Evolutionary conservation across 2,329 filamentous ascomycete genomes (phyloP).

Genomic region (Elsinoe necatrix): DNA sequence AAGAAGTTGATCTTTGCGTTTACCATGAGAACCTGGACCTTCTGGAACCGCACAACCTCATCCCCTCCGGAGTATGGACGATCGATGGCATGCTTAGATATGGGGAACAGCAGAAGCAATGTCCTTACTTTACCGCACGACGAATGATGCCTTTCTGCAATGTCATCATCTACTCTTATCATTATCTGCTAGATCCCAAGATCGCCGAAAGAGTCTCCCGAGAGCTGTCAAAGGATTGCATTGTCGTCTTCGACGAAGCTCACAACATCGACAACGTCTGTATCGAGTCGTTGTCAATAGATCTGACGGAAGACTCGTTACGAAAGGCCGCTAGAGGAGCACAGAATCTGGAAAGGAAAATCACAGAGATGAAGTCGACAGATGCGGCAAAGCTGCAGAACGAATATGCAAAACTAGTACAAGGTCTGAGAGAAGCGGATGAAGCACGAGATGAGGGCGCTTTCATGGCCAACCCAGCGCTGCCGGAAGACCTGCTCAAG

Average conservation of each 20-base stretch:
- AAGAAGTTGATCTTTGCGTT: constrained; percentile 86
- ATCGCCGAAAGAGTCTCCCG: constrained; percentile 93
- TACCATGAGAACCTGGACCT: constrained; percentile 98
- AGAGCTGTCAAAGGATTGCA: constrained; percentile 95
- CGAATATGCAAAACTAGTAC: constrained; percentile 91
- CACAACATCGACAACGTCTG: constrained; percentile 99
- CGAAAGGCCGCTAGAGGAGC: constrained; percentile 85
- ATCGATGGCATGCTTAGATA: constrained; percentile 82
- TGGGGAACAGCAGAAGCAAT: constrained; percentile 92
- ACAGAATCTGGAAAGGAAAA: constrained; percentile 81
- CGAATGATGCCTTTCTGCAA: constrained; percentile 99
- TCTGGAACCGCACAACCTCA: constrained; percentile 86
- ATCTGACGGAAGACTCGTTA: constrained; percentile 89
- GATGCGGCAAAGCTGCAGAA: constrained; percentile 90
- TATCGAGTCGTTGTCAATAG: constrained; percentile 93
- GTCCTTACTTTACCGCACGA: constrained; percentile 90
- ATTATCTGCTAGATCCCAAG: constrained; percentile 95
- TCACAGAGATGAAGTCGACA: constrained; percentile 88
- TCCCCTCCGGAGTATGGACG: constrained; percentile 93
- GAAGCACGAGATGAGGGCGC: constrained; percentile 87
- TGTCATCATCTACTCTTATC: constrained; percentile 98
- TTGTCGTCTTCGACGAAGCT: constrained; percentile 96
- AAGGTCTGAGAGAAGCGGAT: constrained; percentile 79
- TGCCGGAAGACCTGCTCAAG: constrained; percentile 88
- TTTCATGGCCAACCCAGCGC: constrained; percentile 92